phyloP scores from a whole-genome alignment of 495 filamentous ascomycete genomes.

The Penicillium desertorum region DNA sequence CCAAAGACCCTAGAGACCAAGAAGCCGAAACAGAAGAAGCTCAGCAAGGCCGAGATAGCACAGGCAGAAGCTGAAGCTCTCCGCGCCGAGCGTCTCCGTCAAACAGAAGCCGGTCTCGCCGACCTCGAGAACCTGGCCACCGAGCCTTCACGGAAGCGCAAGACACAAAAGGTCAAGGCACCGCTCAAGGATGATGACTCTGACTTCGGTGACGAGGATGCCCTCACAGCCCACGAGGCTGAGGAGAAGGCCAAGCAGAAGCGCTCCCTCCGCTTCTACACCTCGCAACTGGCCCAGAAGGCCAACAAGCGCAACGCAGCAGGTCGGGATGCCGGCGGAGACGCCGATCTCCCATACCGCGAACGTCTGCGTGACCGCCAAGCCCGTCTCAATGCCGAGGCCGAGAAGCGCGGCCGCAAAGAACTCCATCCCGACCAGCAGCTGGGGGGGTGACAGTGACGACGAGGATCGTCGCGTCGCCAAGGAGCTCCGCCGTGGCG shows the following conservation, averaged over 20 bases:
- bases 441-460: slow-evolving; percentile 66
- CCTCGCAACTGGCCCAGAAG: slow-evolving; percentile 91
- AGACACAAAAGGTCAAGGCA: slow-evolving; percentile 37
- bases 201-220: slow-evolving; percentile 67
- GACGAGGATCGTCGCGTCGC: slow-evolving; percentile 48
- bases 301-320: slow-evolving; percentile 80
- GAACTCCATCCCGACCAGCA: slow-evolving; percentile 57
- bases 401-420: slow-evolving; percentile 77
- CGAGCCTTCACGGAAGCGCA: slow-evolving; percentile 32
- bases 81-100: slow-evolving; percentile 53
- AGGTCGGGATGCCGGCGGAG: slow-evolving; percentile 82
- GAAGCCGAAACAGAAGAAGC: slow-evolving; percentile 41
- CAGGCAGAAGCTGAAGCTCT: slow-evolving; percentile 54
- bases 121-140: slow-evolving; percentile 53
- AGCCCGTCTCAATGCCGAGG: slow-evolving; percentile 79
- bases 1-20: slow-evolving; percentile 28
- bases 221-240: slow-evolving; percentile 61
- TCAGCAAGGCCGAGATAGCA: slow-evolving; percentile 52
- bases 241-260: slow-evolving; percentile 82
- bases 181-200: slow-evolving; percentile 48
- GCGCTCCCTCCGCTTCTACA: slow-evolving; percentile 92
- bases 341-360: slow-evolving; percentile 85
- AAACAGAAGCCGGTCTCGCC: slow-evolving; percentile 70
- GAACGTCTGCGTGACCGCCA: slow-evolving; percentile 84
- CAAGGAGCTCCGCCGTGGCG: slow-evolving; percentile 45